Evolutionary conservation across 2,329 filamentous ascomycete species (phyloP).

Genomic region (Cytospora chrysosperma): DNA sequence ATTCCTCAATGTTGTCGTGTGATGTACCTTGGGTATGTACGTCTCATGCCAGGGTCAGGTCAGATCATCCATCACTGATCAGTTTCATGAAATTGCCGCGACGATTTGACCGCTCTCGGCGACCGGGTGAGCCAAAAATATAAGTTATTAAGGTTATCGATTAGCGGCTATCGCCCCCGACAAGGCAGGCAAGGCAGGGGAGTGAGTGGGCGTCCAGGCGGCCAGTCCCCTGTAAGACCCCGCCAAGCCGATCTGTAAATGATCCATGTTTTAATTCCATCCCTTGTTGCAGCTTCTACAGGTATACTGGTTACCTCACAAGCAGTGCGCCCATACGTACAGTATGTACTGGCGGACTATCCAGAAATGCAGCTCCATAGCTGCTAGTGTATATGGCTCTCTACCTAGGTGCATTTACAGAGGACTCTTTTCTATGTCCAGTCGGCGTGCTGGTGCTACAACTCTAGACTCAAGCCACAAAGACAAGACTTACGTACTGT

Average conservation of each 20-base stretch:
- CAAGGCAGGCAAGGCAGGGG: background rate
- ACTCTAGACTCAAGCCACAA: background rate
- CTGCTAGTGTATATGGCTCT: background rate
- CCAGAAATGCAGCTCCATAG: background rate
- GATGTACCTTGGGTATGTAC: conserved; percentile 7
- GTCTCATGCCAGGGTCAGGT: conserved; percentile 11
- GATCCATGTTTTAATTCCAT: too few relatives aligned
- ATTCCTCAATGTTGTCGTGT: conserved; percentile 5
- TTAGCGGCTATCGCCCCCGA: conserved; percentile 10
- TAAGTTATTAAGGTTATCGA: conserved; percentile 24
- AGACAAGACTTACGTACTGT: too few relatives aligned
- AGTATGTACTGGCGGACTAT: background rate
- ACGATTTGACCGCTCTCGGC: conserved; percentile 21
- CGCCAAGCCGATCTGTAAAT: background rate
- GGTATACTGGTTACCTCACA: too few relatives aligned
- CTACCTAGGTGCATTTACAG: background rate
- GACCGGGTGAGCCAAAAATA: conserved; percentile 25
- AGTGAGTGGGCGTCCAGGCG: too few relatives aligned
- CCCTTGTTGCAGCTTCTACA: background rate
- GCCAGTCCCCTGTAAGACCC: too few relatives aligned
- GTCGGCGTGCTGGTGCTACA: background rate
- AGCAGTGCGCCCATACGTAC: too few relatives aligned
- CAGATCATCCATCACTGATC: background rate
- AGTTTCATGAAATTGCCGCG: conserved; percentile 21
- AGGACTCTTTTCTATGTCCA: background rate